Base-by-base conservation (phyloP, 23 red algal genomes). In the Gracilaria gracilis region DNA sequence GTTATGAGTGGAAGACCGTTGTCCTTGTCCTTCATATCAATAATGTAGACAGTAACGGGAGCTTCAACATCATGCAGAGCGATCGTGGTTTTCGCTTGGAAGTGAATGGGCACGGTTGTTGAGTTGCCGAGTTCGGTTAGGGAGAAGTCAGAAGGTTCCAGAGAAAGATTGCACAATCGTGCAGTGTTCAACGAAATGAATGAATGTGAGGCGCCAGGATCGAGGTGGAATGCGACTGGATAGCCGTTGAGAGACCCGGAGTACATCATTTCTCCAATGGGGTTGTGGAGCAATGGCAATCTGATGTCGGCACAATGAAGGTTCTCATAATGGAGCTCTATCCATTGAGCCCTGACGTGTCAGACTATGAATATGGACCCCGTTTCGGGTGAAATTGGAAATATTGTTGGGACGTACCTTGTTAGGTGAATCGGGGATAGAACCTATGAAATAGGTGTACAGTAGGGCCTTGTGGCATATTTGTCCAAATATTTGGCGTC, bases 161-260 rank as follows among this genome's bases (percentile, higher is more conserved):
- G 65, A 33, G 23, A 15, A 4, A 70, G 65, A 8, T 25, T 16
- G 35, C 23, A 70, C 12, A 5, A 7, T 15, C 35, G 65, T 15
- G 65, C 65, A 0, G 36, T 20, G 5, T 19, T n/a, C 16, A 16
- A 0, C 8, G 44, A 87, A 17, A 87, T 87, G 61, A 87, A 87
- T 8, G 32, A 61, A 51, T 87, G 64, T 25, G 64, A 35, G 31
- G 83, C 61, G 14, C 83, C 62, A 74, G 64, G 64, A 35, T 87
- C 83, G 20, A 87, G 25, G 12, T 69, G 57, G 14, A 70, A 33
- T 17, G 65, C 42, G 42, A 46, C 42, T 46, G 42, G 42, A 11
- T 46, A 15, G 6, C 54, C 16, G 2, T 58, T 58, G 6, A 58
- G 23, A 15, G 8, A 58, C 4, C 16, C 16, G 4, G 54, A 23